Conservation (phyloP, 1,284 basidiomycete species). For the Leccinum pachyderme region DNA sequence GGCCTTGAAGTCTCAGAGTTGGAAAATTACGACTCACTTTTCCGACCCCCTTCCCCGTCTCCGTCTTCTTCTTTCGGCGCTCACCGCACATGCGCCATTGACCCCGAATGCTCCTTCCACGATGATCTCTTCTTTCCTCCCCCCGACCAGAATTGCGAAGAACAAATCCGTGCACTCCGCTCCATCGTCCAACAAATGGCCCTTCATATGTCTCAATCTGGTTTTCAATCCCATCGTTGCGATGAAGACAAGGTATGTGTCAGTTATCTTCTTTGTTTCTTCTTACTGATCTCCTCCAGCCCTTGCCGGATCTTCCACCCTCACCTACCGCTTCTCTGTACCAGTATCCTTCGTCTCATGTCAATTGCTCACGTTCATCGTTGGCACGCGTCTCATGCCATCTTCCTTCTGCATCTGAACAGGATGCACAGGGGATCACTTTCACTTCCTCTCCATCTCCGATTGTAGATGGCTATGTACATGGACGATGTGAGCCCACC, state of each 20-base stretch:
- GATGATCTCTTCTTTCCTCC: slow-evolving; percentile 32
- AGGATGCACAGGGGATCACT: slow-evolving; percentile 25
- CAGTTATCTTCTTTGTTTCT: background rate
- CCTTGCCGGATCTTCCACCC: slow-evolving; percentile 29
- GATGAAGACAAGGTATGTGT: slow-evolving; percentile 22
- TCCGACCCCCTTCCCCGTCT: slow-evolving; percentile 26
- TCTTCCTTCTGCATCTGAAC: slow-evolving; percentile 34
- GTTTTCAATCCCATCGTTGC: background rate
- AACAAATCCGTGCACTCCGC: slow-evolving; percentile 29
- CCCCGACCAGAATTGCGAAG: slow-evolving; percentile 10
- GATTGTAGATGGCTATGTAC: slow-evolving; percentile 5
- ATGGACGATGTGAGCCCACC: slow-evolving; percentile 14
- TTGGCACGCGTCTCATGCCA: slow-evolving; percentile 30
- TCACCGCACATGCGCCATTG: slow-evolving; percentile 17
- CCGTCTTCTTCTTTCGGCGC: slow-evolving; percentile 34
- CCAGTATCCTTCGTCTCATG: slow-evolving; percentile 25
- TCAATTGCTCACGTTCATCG: slow-evolving; percentile 31
- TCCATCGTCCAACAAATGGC: slow-evolving; percentile 36
- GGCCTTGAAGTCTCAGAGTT: slow-evolving; percentile 34
- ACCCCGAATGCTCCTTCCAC: slow-evolving; percentile 31
- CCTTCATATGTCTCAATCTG: slow-evolving; percentile 15
- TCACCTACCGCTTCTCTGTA: slow-evolving; percentile 26
- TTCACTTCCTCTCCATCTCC: slow-evolving; percentile 14
- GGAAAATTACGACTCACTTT: background rate
- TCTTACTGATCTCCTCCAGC: slow-evolving; percentile 14